Conservation (phyloP, 169 alveolate genomes). For the Ichthyophthirius multifiliis region DNA sequence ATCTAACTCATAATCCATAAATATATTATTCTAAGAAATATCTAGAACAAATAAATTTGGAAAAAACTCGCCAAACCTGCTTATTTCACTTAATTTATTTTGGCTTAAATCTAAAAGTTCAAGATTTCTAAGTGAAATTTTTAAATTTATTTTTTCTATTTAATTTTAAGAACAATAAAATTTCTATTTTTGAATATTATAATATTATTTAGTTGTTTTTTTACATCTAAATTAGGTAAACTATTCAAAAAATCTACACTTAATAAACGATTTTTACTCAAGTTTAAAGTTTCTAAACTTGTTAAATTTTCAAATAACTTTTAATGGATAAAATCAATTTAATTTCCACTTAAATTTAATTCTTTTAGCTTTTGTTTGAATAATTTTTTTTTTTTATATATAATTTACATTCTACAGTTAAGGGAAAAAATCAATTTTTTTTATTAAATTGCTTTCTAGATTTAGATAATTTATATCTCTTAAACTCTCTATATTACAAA, state of each 20-base stretch:
- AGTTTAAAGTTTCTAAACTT: neutral
- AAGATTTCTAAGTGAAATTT: neutral
- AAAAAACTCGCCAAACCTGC: neutral
- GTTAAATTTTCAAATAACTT: neutral
- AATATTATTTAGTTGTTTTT: neutral
- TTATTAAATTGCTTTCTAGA: neutral
- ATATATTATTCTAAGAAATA: neutral
- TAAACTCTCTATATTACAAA: neutral
- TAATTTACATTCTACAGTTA: neutral
- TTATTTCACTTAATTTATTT: neutral
- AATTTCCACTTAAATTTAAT: neutral
- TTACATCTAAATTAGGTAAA: neutral
- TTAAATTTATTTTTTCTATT: neutral
- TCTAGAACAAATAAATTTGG: constrained; percentile 3
- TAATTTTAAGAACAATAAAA: neutral
- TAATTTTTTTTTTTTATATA: neutral
- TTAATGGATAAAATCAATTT: neutral
- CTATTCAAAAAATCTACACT: constrained; percentile 1
- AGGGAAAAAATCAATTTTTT: neutral
- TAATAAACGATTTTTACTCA: neutral
- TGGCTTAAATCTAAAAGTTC: neutral
- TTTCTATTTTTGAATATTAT: neutral
- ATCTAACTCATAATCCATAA: neutral
- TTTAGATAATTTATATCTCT: neutral
- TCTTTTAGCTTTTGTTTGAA: neutral